Evolutionary conservation across 108 stramenopile genomes (phyloP).

Genomic region (Pseudonitzschia multiseries): DNA sequence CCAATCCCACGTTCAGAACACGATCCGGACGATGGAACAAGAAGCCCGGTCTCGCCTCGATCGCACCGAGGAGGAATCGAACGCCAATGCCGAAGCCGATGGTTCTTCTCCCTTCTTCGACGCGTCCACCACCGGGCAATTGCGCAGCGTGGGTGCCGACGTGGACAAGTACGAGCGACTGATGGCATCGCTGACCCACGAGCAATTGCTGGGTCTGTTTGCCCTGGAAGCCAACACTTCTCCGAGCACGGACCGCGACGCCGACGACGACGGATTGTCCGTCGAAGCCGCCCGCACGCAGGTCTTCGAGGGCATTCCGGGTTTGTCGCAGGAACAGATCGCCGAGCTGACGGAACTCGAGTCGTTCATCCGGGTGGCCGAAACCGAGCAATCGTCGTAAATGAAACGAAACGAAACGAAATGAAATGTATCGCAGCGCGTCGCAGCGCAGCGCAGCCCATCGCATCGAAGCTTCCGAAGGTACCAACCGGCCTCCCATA

Average conservation of each 20-base stretch:
- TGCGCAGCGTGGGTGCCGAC: slow-evolving; percentile 23
- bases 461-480: too few relatives aligned
- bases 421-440: too few relatives aligned
- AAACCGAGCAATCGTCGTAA: slow-evolving; percentile 11
- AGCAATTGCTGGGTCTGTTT: slow-evolving; percentile 37
- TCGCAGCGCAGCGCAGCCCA: too few relatives aligned
- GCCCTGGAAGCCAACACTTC: slow-evolving; percentile 17
- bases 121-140: slow-evolving; percentile 6
- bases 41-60: slow-evolving; percentile 27
- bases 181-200: slow-evolving; percentile 27
- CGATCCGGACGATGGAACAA: slow-evolving; percentile 28
- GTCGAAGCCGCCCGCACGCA: not conserved
- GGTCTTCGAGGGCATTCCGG: slow-evolving; percentile 47
- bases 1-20: slow-evolving; percentile 32
- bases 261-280: not conserved
- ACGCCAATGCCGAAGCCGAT: not conserved
- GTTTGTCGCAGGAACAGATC: slow-evolving; percentile 54
- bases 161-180: slow-evolving; percentile 32
- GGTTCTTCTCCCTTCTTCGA: slow-evolving; percentile 19
- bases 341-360: slow-evolving; percentile 56
- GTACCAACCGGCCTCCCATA: too few relatives aligned
- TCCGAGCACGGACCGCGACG: not conserved
- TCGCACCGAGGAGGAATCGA: slow-evolving; percentile 3
- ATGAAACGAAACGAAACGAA: not conserved
- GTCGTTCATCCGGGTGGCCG: slow-evolving; percentile 14